Percentiles rank a stretch among this genome's conserved stretches.
phyloP scores from a whole-genome alignment of 768 basidiomycete genomes.

The Vararia minispora region DNA sequence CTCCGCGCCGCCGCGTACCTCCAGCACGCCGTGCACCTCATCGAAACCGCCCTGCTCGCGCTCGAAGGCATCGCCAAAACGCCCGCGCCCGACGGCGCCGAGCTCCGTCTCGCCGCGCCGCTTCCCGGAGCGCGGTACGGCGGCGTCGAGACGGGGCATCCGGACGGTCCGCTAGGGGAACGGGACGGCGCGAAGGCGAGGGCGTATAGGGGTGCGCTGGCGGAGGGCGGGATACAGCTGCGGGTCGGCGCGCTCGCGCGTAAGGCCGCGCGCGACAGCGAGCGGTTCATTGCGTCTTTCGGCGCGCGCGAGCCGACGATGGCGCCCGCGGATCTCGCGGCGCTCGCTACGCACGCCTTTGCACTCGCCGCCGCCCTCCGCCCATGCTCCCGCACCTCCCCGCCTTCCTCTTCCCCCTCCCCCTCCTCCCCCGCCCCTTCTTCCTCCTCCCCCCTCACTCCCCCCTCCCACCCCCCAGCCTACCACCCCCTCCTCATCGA shows the following conservation, averaged over 20 bases:
- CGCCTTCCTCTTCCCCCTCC: too few relatives aligned
- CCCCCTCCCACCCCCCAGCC: constrained; percentile 47
- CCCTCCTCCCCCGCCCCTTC: too few relatives aligned
- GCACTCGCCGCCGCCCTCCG: constrained; percentile 56
- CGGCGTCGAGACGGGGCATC: constrained; percentile 77
- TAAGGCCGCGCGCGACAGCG: constrained; percentile 77
- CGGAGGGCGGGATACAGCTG: constrained; percentile 44
- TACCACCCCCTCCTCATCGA: constrained; percentile 88
- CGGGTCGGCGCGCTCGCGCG: constrained; percentile 47
- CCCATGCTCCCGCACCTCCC: constrained; percentile 38
- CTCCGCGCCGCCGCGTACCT: constrained; percentile 75
- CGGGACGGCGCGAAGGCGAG: constrained; percentile 43
- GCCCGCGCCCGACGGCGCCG: constrained; percentile 53
- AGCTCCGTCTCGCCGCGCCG: constrained; percentile 67
- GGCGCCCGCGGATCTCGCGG: constrained; percentile 30
- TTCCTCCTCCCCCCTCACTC: constrained; percentile 31
- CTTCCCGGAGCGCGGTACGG: constrained; percentile 69
- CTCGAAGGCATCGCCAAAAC: constrained; percentile 60
- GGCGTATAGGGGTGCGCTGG: constrained; percentile 54
- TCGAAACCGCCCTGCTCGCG: constrained; percentile 60
- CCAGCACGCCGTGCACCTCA: constrained; percentile 63
- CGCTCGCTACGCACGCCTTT: constrained; percentile 56
- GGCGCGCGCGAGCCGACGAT: constrained; percentile 47
- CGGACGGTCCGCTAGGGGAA: constrained; percentile 64
- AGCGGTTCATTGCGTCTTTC: constrained; percentile 75